Conservation (phyloP, 257 asterid species). For the Solanum sejunctum region DNA sequence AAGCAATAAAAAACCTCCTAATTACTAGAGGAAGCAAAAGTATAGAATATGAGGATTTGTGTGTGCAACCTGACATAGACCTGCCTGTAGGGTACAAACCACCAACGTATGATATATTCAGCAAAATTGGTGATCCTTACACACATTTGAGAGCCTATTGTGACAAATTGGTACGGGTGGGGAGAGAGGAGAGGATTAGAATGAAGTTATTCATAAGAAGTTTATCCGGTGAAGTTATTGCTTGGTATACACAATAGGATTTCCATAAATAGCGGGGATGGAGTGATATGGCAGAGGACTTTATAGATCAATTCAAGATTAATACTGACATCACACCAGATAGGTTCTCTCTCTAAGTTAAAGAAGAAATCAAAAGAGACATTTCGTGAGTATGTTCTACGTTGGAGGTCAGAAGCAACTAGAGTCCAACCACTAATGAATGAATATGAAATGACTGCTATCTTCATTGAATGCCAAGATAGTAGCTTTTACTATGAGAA, state of each 20-base stretch:
- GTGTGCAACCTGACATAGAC: too few species aligned
- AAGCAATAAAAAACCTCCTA: too few species aligned
- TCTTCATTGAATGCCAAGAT: background rate
- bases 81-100: too few species aligned
- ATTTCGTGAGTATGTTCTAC: background rate
- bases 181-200: background rate
- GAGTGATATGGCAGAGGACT: background rate
- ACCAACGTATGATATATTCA: too few species aligned
- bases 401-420: background rate
- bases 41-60: too few species aligned
- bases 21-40: too few species aligned
- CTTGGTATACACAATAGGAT: background rate
- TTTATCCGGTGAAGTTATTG: background rate
- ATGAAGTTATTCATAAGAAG: background rate
- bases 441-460: background rate
- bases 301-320: background rate
- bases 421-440: background rate
- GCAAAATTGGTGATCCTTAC: too few species aligned
- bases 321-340: background rate
- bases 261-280: background rate
- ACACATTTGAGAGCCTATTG: too few species aligned
- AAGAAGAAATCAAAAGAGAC: background rate
- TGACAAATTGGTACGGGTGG: background rate
- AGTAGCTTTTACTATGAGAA: background rate
- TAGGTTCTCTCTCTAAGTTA: background rate